Conservation (phyloP, 106 monocot species). For the Amphibolis antarctica region DNA sequence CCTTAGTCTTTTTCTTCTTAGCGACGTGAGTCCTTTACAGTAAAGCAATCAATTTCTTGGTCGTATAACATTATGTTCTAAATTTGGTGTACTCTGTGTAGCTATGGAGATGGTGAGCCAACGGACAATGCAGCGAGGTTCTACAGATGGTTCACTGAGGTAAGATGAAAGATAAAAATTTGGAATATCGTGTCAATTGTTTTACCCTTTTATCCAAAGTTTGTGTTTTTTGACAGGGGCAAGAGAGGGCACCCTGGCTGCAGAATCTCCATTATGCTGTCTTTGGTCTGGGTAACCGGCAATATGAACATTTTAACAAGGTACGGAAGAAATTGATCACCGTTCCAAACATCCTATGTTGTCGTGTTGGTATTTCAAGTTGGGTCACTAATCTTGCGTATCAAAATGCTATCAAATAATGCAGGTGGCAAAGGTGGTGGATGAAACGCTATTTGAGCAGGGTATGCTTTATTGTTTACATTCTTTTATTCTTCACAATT, state of each 20-base stretch:
- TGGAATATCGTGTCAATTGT: not conserved
- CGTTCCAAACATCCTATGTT: not conserved
- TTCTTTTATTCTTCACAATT: not conserved
- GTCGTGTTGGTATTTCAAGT: not conserved
- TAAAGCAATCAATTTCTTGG: not conserved
- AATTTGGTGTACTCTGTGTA: conserved; percentile 6
- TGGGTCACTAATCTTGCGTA: conserved; percentile 3
- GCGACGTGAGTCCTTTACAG: conserved; percentile 16
- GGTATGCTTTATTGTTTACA: conserved; percentile 21
- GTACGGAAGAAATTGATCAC: conserved; percentile 12
- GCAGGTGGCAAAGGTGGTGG: conserved; percentile 61
- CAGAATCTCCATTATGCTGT: conserved; percentile 62
- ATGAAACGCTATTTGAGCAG: conserved; percentile 43
- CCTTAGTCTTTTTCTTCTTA: conserved; percentile 16
- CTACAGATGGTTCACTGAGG: conserved; percentile 97
- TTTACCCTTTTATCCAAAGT: not conserved
- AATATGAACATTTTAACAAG: conserved; percentile 99
- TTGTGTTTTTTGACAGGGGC: conserved; percentile 34
- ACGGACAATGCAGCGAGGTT: conserved; percentile 97
- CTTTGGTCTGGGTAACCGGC: conserved; percentile 91
- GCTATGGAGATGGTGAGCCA: conserved; percentile 96
- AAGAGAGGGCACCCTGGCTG: conserved; percentile 51
- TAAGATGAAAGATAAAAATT: not conserved
- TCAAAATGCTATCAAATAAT: not conserved
- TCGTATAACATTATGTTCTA: not conserved